phyloP scores from a whole-genome alignment of 1,284 basidiomycete genomes.

The Boletellus deceptivus region DNA sequence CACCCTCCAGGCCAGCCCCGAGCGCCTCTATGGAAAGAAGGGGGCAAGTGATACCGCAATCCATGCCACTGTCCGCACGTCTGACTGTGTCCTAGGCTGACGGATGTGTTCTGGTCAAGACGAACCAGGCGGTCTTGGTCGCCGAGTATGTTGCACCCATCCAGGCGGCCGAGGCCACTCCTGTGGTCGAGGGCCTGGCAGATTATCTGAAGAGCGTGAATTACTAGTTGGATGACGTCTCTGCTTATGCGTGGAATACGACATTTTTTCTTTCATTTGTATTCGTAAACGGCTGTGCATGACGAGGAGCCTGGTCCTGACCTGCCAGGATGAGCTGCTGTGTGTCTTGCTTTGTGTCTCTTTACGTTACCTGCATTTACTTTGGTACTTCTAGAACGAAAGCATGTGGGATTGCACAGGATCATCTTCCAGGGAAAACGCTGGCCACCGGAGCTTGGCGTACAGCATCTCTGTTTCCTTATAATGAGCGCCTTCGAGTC shows the following conservation, averaged over 20 bases:
- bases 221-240: conserved; percentile 42
- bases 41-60: conserved; percentile 47
- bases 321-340: no score
- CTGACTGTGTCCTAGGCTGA: conserved; percentile 54
- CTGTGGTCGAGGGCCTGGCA: conserved; percentile 72
- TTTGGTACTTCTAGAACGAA: no score
- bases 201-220: conserved; percentile 74
- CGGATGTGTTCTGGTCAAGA: conserved; percentile 84
- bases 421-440: no score
- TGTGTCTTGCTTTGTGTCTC: no score
- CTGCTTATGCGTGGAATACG: conserved; percentile 4
- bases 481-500: no score
- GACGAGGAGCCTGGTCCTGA: no score
- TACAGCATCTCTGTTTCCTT: no score
- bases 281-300: conserved; percentile 8
- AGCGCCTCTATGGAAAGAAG: conserved; percentile 82
- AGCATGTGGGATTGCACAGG: no score
- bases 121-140: conserved; percentile 85
- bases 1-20: conserved; percentile 55
- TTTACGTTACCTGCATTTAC: no score
- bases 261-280: conserved; percentile 7
- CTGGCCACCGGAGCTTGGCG: no score
- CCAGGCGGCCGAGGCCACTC: conserved; percentile 72
- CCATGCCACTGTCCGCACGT: not conserved
- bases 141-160: conserved; percentile 72